Percentiles rank a stretch among this genome's conserved stretches.
Conservation (phyloP, 2,329 filamentous ascomycete genomes). For the Botrytis aclada region DNA sequence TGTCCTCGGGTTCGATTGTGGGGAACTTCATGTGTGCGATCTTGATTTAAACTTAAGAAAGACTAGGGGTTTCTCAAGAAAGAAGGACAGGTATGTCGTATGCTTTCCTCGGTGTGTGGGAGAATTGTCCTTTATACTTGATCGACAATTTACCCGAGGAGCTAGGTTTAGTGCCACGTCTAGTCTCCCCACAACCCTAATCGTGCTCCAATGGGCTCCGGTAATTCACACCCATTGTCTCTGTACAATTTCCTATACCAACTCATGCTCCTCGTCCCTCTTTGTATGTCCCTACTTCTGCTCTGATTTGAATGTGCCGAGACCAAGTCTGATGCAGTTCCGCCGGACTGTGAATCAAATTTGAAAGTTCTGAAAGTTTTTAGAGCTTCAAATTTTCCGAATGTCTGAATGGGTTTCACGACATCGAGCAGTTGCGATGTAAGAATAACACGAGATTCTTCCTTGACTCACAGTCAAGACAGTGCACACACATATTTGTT, state of each 20-base stretch:
- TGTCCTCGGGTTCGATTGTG: background rate
- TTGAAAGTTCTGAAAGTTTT: background rate
- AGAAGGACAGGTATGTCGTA: background rate
- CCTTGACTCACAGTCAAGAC: background rate
- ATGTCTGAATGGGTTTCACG: background rate
- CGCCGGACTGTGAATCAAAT: background rate
- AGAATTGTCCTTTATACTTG: background rate
- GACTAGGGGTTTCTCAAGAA: background rate
- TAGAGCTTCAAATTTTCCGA: background rate
- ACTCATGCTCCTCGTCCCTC: no score
- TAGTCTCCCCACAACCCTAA: background rate
- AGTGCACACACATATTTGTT: background rate
- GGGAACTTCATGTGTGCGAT: background rate
- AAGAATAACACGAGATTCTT: background rate
- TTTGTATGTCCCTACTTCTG: rapidly evolving
- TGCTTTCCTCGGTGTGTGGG: background rate
- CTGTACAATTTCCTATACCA: background rate
- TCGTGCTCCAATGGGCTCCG: background rate
- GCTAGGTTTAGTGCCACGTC: background rate
- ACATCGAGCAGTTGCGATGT: background rate
- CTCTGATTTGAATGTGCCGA: background rate
- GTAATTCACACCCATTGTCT: background rate
- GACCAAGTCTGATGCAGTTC: background rate
- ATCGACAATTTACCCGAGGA: background rate
- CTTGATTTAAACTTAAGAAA: background rate